Conservation (phyloP, 1,284 basidiomycete species). For the Schizopora paradoxa region DNA sequence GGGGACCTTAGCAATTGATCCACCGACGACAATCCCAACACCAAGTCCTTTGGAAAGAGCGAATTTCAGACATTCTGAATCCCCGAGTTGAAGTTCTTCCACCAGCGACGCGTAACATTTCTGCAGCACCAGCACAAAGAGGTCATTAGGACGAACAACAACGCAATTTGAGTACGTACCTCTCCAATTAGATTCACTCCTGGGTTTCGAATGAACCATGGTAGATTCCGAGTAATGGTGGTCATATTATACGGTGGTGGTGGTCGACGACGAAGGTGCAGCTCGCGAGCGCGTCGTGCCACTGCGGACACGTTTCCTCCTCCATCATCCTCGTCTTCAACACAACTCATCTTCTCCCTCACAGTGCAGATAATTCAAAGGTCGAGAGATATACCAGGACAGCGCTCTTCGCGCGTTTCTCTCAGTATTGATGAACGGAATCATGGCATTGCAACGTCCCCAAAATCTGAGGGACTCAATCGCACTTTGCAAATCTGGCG, state of each 20-base stretch:
- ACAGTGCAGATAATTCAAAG: no score
- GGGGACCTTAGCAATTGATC: conserved; percentile 93
- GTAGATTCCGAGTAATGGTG: conserved; percentile 66
- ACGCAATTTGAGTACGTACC: conserved; percentile 39
- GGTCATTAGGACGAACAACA: conserved; percentile 9
- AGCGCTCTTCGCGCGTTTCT: no score
- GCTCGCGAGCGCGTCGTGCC: no score
- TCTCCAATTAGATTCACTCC: conserved; percentile 79
- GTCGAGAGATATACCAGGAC: no score
- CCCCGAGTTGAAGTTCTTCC: conserved; percentile 82
- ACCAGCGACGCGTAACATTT: conserved; percentile 90
- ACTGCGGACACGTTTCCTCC: no score
- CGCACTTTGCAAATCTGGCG: no score
- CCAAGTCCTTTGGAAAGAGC: conserved; percentile 90
- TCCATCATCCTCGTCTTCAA: no score
- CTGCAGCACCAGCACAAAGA: conserved; percentile 35
- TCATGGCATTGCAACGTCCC: no score
- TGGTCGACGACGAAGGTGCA: not conserved
- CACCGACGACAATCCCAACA: conserved; percentile 88
- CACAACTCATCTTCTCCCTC: no score
- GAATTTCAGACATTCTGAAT: conserved; percentile 85
- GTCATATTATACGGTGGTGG: conserved; percentile 42
- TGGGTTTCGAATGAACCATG: conserved; percentile 77
- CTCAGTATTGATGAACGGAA: no score
- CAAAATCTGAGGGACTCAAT: no score